Evolutionary conservation across 1,139 yeast genomes (phyloP), one percentile per base, ranked within the genome.

Genomic region (Lodderomyces orthopsilosis): DNA sequence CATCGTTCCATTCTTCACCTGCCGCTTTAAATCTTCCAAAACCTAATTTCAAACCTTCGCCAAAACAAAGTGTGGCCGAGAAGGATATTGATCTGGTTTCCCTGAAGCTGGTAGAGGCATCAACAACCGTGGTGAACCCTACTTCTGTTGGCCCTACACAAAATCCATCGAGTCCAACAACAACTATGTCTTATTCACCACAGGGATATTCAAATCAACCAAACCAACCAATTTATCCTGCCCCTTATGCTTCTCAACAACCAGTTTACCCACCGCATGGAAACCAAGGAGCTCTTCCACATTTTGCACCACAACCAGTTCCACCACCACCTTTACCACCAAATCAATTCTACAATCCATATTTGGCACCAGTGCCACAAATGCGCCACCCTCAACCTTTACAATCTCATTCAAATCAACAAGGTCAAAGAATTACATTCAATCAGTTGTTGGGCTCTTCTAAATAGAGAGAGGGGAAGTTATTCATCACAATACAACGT

Each of bases 1-100:
- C 82, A 35, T 74, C 82, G 34, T 78, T 78, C 55, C 79, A 75
- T 57, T 73, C 79, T 18, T 75, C 81, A 15, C 83, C 83, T 0
- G 78, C 77, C 35, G 82, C 83, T 3, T 62, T 77, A 49, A 74
- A 76, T 32, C 67, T 78, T 48, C 83, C 83, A 24, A 78, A 77
- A 51, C 83, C 83, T 6, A 68, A 79, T 3, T 78, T 78, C 54
- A 63, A 60, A 45, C 21, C 45, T 12, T 41, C 41, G n/a, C 42
- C 42, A 27, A 40, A 40, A n/a, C 41, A 39, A 32, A 22, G 12
- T 14, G 41, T 30, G 27, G 33, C 26, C 18, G 38, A 26, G 27
- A 15, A 36, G 26, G 37, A 27, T 14, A 12, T 21, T 33, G 41
- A 18, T 2, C 23, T 22, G 14, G 19, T 28, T 14, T 41, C 40